Base-by-base conservation (phyloP, 179 eudicot species). In the Corrigiola litoralis region DNA sequence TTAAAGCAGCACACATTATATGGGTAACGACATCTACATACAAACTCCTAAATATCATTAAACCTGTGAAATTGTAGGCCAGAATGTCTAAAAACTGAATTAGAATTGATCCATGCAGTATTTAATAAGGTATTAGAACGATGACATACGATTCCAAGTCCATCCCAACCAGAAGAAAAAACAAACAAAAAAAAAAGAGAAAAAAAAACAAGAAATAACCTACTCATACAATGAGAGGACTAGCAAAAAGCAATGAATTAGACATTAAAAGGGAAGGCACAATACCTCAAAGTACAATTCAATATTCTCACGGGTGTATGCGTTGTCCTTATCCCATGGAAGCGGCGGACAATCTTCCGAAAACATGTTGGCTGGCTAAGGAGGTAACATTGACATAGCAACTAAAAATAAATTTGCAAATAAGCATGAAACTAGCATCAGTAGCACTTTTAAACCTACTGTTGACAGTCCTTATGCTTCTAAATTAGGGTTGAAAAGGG, bases 211-310 rank as follows among this genome's bases (percentile, higher is more conserved):
- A 69, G 20, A n/a, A 23, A 16, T 21, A n/a, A 27, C 28, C n/a
- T 46, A 18, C 18, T 36, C 33, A 48, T n/a, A 45, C 55, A 21
- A 5, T 18, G 0, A 10, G 28, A 44, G 32, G 24, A 21, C 41
- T 63, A 6, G 56, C 27, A 13, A 12, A 50, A 47, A 45, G 24
- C 52, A 31, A 69, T 44, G 33, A 58, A 58, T 18, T 24, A 13
- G 45, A 62, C 7, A 46, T 40, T 12, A 18, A 20, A 34, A 70
- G 6, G 37, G 25, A 58, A 44, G 38, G 13, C 7, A 28, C 59
- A 75, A 62, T 72, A 90, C 99, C 99, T 94, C 89, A 64, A 86
- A 94, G 76, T 90, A 94, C 70, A 94, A 54, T 74, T 90, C 97
- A 58, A 90, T 57, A 51, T 85, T 81, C 57, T 86, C 97, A 58